Evolutionary conservation across 768 basidiomycete genomes (phyloP).

Genomic region (Russula virescens): DNA sequence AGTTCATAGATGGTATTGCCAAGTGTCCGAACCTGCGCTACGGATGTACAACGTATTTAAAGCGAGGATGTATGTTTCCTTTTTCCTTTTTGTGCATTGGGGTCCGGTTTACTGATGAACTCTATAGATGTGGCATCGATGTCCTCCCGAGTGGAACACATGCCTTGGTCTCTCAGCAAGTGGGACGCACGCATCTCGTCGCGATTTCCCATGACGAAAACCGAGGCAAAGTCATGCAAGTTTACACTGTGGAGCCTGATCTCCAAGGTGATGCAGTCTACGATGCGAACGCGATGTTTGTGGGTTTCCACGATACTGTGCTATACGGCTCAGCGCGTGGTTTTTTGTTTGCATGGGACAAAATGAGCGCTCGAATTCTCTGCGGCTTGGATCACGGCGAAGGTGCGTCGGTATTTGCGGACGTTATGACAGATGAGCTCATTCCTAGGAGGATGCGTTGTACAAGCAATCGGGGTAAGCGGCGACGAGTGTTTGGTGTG

Average conservation of each 20-base stretch:
- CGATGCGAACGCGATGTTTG: constrained; percentile 49
- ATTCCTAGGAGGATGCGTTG: constrained; percentile 14
- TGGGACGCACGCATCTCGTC: constrained; percentile 48
- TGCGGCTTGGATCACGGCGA: constrained; percentile 59
- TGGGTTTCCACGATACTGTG: constrained; percentile 46
- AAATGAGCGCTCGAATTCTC: constrained; percentile 44
- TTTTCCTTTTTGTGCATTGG: not conserved
- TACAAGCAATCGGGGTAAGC: constrained; percentile 21
- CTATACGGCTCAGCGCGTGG: constrained; percentile 52
- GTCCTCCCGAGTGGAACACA: constrained; percentile 44
- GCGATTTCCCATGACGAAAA: constrained; percentile 44
- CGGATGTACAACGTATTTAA: constrained; percentile 55
- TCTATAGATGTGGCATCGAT: constrained; percentile 47
- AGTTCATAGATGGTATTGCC: constrained; percentile 54
- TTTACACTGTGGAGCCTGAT: constrained; percentile 43
- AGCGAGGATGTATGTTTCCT: constrained; percentile 48
- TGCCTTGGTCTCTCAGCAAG: constrained; percentile 47
- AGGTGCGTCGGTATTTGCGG: constrained; percentile 35
- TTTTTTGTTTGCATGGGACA: constrained; percentile 60
- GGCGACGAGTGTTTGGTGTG: not conserved
- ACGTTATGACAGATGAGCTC: not conserved
- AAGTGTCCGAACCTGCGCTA: constrained; percentile 60
- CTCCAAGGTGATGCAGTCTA: constrained; percentile 27
- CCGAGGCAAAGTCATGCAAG: constrained; percentile 48
- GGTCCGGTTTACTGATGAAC: constrained; percentile 17